Percentiles rank a stretch among this genome's conserved stretches.
These are phyloP conservation scores for Aspergillus glaucus DNA, from an alignment of 2,329 filamentous ascomycete species.

Conservation along the genomic window DNA sequence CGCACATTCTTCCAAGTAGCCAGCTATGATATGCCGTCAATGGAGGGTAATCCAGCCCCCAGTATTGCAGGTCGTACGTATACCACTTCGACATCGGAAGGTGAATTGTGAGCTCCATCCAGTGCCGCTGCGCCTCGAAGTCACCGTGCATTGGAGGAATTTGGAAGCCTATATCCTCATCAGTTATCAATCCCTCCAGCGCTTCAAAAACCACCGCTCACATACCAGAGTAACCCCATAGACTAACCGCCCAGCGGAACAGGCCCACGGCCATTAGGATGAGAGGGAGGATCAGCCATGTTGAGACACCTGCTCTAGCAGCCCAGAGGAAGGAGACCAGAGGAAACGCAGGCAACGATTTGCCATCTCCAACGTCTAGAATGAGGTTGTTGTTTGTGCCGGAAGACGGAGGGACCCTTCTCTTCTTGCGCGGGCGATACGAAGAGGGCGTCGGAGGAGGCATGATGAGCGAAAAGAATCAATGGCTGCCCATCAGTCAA, in stretches of 20 bases:
- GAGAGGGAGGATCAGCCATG: constrained; percentile 86
- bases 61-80: constrained; percentile 93
- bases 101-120: constrained; percentile 94
- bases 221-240: constrained; percentile 92
- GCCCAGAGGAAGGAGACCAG: constrained; percentile 94
- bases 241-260: constrained; percentile 83
- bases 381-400: constrained; percentile 39
- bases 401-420: constrained; percentile 28
- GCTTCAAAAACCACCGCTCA: not conserved
- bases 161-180: constrained; percentile 55
- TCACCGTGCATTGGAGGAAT: constrained; percentile 90
- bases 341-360: constrained; percentile 67
- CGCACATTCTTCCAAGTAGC: constrained; percentile 75
- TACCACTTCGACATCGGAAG: constrained; percentile 94
- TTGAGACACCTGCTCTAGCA: constrained; percentile 69
- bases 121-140: constrained; percentile 95
- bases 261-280: constrained; percentile 85
- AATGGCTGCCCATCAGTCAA: constrained; percentile 17
- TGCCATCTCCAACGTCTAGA: constrained; percentile 39
- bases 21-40: constrained; percentile 98
- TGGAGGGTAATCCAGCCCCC: constrained; percentile 96
- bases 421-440: constrained; percentile 42
- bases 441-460: constrained; percentile 25
- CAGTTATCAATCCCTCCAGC: not conserved
- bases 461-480: constrained; percentile 16